These are phyloP conservation scores for Russula sp. DNA, from an alignment of 768 basidiomycete genomes.

Conservation along the genomic window DNA sequence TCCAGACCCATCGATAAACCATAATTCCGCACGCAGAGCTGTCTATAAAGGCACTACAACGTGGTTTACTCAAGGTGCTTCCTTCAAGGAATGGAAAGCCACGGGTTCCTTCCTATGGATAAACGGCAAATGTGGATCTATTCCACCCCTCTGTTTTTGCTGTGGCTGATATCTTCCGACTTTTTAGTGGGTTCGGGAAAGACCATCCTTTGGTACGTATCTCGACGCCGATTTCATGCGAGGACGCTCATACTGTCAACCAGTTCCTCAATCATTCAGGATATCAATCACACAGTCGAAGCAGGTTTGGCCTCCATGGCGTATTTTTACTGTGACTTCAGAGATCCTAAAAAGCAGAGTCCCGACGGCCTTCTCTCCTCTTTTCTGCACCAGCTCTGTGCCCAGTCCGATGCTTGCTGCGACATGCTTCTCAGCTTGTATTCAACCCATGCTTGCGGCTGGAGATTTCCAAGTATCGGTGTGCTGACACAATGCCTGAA, in stretches of 20 bases:
- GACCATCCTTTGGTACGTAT: conserved; percentile 8
- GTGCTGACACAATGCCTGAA: background rate
- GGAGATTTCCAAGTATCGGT: background rate
- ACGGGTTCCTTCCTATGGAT: conserved; percentile 6
- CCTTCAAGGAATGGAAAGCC: conserved; percentile 10
- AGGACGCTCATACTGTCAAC: background rate
- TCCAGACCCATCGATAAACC: conserved; percentile 8
- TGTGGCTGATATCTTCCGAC: background rate
- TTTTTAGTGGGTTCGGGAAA: conserved; percentile 12
- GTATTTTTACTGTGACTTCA: conserved; percentile 12
- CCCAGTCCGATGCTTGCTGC: conserved; percentile 6
- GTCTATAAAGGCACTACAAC: conserved; percentile 3
- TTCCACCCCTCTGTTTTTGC: background rate
- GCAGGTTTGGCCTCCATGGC: conserved; percentile 6
- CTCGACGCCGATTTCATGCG: no score
- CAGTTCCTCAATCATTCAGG: conserved; percentile 11
- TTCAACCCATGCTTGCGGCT: background rate
- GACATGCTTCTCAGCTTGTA: background rate
- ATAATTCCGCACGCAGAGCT: background rate
- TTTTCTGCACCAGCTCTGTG: background rate
- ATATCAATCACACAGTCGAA: conserved; percentile 7
- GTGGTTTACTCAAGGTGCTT: conserved; percentile 4
- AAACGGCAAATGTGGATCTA: conserved; percentile 6
- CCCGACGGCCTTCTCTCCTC: conserved; percentile 7
- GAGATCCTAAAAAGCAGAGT: conserved; percentile 3